Evolutionary conservation across 306 rosid genomes (phyloP), one percentile per base, ranked within the genome.

Genomic region (Echinosophora koreensis): DNA sequence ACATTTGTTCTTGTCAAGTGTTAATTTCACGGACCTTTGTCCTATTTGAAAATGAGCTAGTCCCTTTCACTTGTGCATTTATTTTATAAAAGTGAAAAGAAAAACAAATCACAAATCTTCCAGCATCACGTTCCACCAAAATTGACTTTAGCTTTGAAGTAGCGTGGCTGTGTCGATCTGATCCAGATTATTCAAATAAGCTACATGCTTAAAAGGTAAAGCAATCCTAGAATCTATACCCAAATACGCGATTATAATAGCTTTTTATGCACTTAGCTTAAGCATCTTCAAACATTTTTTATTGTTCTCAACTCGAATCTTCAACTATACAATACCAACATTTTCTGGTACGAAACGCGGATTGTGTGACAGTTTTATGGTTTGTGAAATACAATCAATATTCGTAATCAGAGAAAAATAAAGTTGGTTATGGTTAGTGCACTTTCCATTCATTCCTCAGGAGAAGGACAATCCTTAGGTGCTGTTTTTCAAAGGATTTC

Each of bases 241-340:
- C 22, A 22, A 22, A 0, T 22, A 22, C 22, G 1, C 22, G 22
- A 22, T 22, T 22, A 28, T 35, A 35, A 70, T 34, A 8, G 17
- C 47, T 35, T n/a, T 51, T 38, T 61, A 14, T 1, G 15, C 13
- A 9, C 66, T 62, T 55, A 44, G 39, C 62, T 59, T 32, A 68
- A 66, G 64, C 80, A 47, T 58, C 64, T 56, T 18, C 15, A 37
- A 30, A 57, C 71, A 69, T 60, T 9, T 61, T 38, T 28, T 30
- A 69, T 28, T 39, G 8, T 28, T 51, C 39, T 10, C 1, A 3
- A 30, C 32, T 30, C 32, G 22, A 66, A 12, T 14, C 60, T 16
- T 12, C 11, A 54, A 30, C 1, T 22, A 22, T 22, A 1, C 22
- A 22, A 22, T 22, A 22, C 22, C 1, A 22, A 22, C 22, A 22